These are phyloP conservation scores for Nakaseomyces glabratus DNA, from an alignment of 1,139 yeast genomes.

Conservation along the genomic window DNA sequence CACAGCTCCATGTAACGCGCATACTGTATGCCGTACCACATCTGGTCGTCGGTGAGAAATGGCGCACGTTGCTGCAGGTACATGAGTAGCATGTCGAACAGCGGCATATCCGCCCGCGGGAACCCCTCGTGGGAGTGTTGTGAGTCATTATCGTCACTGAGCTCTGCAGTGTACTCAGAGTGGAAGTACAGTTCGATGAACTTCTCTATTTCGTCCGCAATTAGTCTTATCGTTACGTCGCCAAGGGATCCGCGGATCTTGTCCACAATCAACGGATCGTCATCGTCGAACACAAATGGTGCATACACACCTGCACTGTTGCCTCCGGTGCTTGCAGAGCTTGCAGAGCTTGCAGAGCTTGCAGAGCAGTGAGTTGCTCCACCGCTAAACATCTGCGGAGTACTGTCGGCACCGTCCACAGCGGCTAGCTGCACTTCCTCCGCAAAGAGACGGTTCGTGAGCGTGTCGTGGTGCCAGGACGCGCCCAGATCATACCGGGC, in stretches of 20 bases:
- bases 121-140: constrained; percentile 43
- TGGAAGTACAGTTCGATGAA: constrained; percentile 4
- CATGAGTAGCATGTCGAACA: constrained; percentile 39
- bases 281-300: constrained; percentile 39
- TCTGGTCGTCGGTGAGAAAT: constrained; percentile 46
- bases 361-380: no score
- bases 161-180: not conserved
- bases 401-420: constrained; percentile 19
- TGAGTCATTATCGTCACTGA: no score
- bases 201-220: constrained; percentile 34
- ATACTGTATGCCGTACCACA: constrained; percentile 41
- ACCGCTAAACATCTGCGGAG: constrained; percentile 8
- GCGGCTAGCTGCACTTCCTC: constrained; percentile 36
- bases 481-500: constrained; percentile 67
- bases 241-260: constrained; percentile 29
- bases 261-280: constrained; percentile 30
- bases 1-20: constrained; percentile 59
- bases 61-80: constrained; percentile 42
- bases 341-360: no score
- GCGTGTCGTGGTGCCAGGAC: constrained; percentile 81
- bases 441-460: constrained; percentile 56
- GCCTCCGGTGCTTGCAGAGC: no score
- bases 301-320: no score
- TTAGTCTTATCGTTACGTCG: constrained; percentile 18
- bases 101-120: constrained; percentile 41